Percentiles rank a stretch among this genome's conserved stretches.
phyloP scores from a whole-genome alignment of 108 stramenopile species.

The Ochromonas danica region DNA sequence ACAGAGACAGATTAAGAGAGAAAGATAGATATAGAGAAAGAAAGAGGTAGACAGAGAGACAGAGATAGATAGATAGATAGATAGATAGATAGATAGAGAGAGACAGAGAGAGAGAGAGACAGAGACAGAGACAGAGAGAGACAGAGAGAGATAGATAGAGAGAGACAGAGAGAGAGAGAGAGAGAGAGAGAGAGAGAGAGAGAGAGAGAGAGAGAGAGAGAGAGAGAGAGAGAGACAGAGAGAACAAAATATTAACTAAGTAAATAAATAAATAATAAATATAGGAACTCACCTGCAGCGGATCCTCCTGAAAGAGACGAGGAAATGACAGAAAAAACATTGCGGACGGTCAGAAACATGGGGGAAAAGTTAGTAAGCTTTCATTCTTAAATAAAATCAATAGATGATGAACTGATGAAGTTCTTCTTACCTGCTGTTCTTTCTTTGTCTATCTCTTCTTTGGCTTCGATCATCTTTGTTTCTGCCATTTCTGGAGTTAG shows the following conservation, averaged over 20 bases:
- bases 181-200: slow-evolving; percentile 1
- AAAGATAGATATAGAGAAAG: no score
- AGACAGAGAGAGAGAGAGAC: slow-evolving; percentile 5
- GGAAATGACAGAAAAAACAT: slow-evolving; percentile 17
- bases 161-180: no score
- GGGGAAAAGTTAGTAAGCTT: slow-evolving; percentile 15
- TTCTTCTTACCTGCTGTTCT: slow-evolving; percentile 15
- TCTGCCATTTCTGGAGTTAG: slow-evolving; percentile 15
- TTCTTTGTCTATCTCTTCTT: slow-evolving; percentile 17
- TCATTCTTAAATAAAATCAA: slow-evolving; percentile 18
- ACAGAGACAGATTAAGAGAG: no score
- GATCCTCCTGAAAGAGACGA: slow-evolving; percentile 14
- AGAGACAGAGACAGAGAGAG: slow-evolving; percentile 1
- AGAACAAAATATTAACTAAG: slow-evolving; percentile 17
- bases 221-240: slow-evolving; percentile 5
- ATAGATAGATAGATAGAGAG: no score
- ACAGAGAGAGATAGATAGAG: no score
- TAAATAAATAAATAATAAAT: slow-evolving; percentile 18
- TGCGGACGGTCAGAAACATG: slow-evolving; percentile 13
- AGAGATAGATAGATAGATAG: no score
- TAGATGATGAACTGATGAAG: slow-evolving; percentile 16
- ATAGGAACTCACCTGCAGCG: slow-evolving; percentile 13
- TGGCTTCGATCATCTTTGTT: slow-evolving; percentile 15
- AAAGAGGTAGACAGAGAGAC: neutral
- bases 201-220: slow-evolving; percentile 1